phyloP scores from a whole-genome alignment of 2,329 filamentous ascomycete species.

The Fusarium paranaense region DNA sequence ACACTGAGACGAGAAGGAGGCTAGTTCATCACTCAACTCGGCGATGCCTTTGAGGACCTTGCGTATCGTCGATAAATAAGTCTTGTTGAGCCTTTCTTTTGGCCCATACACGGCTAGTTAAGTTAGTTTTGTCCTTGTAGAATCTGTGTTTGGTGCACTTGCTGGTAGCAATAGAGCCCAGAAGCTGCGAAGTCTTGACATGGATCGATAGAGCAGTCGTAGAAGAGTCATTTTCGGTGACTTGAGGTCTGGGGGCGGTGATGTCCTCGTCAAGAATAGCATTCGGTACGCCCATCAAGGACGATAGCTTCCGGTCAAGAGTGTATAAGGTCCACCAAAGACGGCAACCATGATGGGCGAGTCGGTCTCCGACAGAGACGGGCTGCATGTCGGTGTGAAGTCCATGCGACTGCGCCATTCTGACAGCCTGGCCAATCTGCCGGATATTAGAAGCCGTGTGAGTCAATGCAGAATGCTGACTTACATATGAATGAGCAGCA shows the following conservation, averaged over 20 bases:
- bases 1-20: slow-evolving; percentile 1
- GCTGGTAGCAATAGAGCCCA: slow-evolving; percentile 11
- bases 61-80: slow-evolving; percentile 9
- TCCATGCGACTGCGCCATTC: slow-evolving; percentile 20
- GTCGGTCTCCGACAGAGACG: neutral
- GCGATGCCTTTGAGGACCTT: slow-evolving; percentile 4
- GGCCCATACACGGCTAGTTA: slow-evolving; percentile 12
- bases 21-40: slow-evolving; percentile 1
- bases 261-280: slow-evolving; percentile 12
- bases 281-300: slow-evolving; percentile 15
- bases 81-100: neutral
- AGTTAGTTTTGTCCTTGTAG: neutral
- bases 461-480: neutral
- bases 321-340: slow-evolving; percentile 23
- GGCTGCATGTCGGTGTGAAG: slow-evolving; percentile 10
- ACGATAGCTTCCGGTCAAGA: slow-evolving; percentile 12
- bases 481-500: slow-evolving; percentile 16
- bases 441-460: neutral
- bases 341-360: slow-evolving; percentile 1
- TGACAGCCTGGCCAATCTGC: slow-evolving; percentile 17
- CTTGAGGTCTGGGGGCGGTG: neutral
- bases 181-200: slow-evolving; percentile 8
- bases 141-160: neutral
- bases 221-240: neutral
- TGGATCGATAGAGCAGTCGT: slow-evolving; percentile 8